A percentile compares a stretch with the other conserved stretches of the same genome.
Evolutionary conservation across 192 early-diverging fungal species (phyloP).

Genomic region (Chytriomyces sp.): DNA sequence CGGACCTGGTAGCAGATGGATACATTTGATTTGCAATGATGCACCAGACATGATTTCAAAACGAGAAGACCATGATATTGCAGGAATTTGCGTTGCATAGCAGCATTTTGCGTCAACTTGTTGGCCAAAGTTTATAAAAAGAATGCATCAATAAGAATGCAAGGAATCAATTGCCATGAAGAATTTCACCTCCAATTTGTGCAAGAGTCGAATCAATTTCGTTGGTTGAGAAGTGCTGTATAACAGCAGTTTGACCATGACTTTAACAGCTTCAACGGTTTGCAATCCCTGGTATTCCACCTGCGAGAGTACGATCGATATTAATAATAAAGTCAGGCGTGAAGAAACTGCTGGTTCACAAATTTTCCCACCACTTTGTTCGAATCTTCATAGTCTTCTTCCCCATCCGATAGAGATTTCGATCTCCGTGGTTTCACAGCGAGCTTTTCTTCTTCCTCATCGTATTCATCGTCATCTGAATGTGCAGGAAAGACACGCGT

Average conservation of each 20-base stretch:
- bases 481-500: conserved; percentile 6
- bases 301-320: conserved; percentile 31
- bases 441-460: conserved; percentile 61
- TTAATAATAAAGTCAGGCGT: conserved; percentile 10
- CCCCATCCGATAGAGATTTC: conserved; percentile 52
- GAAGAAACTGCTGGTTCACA: neutral
- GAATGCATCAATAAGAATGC: neutral
- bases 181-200: conserved; percentile 57
- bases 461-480: conserved; percentile 58
- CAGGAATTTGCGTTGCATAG: conserved; percentile 67
- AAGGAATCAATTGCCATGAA: neutral
- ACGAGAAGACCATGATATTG: conserved; percentile 77
- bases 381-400: conserved; percentile 50
- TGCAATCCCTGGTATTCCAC: conserved; percentile 56
- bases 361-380: conserved; percentile 42
- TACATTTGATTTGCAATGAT: conserved; percentile 62
- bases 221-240: conserved; percentile 59
- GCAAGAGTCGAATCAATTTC: conserved; percentile 62
- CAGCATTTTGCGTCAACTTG: conserved; percentile 17
- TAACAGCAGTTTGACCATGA: conserved; percentile 77
- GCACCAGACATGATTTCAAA: conserved; percentile 30
- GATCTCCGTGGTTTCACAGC: conserved; percentile 60
- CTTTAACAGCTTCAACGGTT: conserved; percentile 74
- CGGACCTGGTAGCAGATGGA: conserved; percentile 68
- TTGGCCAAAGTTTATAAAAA: neutral